Evolutionary conservation across 768 basidiomycete species (phyloP).

Genomic region (Leccinum aurantiacum): DNA sequence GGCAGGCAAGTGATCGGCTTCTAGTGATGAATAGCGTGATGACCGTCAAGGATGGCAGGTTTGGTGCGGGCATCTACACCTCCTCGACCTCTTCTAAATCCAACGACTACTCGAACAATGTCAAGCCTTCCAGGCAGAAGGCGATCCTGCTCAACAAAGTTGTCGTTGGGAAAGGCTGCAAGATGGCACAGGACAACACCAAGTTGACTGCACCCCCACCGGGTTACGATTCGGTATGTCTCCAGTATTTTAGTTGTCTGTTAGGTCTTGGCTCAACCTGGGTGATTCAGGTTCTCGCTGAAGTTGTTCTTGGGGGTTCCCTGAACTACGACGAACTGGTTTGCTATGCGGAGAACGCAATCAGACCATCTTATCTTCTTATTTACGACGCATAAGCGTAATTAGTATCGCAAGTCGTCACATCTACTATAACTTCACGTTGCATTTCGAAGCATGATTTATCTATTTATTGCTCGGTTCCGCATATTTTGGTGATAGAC

Average conservation of each 20-base stretch:
- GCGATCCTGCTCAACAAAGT: conserved; percentile 76
- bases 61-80: conserved; percentile 71
- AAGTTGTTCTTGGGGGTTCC: conserved; percentile 53
- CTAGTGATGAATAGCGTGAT: not conserved
- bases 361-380: conserved; percentile 68
- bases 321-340: conserved; percentile 73
- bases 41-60: conserved; percentile 38
- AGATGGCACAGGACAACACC: conserved; percentile 59
- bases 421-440: not conserved
- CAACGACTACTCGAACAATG: conserved; percentile 67
- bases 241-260: too few species aligned
- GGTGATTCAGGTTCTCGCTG: conserved; percentile 57
- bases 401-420: not conserved
- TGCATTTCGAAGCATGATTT: not conserved
- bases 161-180: conserved; percentile 67
- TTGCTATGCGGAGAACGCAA: conserved; percentile 70
- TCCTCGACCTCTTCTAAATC: conserved; percentile 82
- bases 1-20: conserved; percentile 47
- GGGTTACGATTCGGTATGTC: conserved; percentile 66
- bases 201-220: conserved; percentile 55
- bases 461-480: conserved; percentile 12
- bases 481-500: not conserved
- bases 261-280: not conserved
- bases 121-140: conserved; percentile 53
- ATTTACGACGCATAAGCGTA: conserved; percentile 54